Conservation (phyloP, 2,329 filamentous ascomycete genomes). For the Periglandula ipomoeae region DNA sequence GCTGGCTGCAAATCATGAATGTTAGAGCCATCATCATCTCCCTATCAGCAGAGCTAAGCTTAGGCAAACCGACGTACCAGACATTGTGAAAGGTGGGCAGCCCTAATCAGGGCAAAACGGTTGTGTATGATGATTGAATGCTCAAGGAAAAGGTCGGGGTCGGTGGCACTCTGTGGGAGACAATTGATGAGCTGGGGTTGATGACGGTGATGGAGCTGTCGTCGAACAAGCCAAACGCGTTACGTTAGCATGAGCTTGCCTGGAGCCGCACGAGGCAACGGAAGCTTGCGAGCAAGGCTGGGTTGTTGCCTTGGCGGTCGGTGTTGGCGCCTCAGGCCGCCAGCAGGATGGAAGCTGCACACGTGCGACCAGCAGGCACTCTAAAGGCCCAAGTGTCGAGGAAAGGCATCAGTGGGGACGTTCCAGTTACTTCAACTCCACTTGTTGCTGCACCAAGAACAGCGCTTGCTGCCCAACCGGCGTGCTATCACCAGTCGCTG, state of each 20-base stretch:
- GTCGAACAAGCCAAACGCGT: slow-evolving; percentile 28
- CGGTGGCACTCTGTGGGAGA: slow-evolving; percentile 4
- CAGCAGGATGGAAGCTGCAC: not conserved
- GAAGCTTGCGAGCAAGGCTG: slow-evolving; percentile 26
- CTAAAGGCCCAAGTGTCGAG: not conserved
- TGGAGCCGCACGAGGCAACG: slow-evolving; percentile 25
- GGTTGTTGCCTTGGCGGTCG: slow-evolving; percentile 19
- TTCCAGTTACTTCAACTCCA: not conserved
- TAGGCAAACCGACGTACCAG: slow-evolving; percentile 29
- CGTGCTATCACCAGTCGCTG: not conserved
- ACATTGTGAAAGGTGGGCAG: slow-evolving; percentile 35
- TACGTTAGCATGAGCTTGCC: slow-evolving; percentile 41
- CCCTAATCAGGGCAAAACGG: slow-evolving; percentile 11
- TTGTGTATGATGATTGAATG: not conserved
- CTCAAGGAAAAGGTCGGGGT: not conserved
- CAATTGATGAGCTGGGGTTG: slow-evolving; percentile 4
- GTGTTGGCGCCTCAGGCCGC: slow-evolving; percentile 24
- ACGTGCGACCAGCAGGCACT: no score
- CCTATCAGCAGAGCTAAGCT: not conserved
- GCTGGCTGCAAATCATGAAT: slow-evolving; percentile 35
- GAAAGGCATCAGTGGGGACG: slow-evolving; percentile 4
- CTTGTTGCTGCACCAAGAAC: slow-evolving; percentile 3
- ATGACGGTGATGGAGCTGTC: slow-evolving; percentile 10
- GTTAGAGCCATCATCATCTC: slow-evolving; percentile 15
- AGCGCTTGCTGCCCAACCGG: slow-evolving; percentile 5